Base-by-base conservation (phyloP, 768 basidiomycete genomes). In the Leccinum disarticulatum region DNA sequence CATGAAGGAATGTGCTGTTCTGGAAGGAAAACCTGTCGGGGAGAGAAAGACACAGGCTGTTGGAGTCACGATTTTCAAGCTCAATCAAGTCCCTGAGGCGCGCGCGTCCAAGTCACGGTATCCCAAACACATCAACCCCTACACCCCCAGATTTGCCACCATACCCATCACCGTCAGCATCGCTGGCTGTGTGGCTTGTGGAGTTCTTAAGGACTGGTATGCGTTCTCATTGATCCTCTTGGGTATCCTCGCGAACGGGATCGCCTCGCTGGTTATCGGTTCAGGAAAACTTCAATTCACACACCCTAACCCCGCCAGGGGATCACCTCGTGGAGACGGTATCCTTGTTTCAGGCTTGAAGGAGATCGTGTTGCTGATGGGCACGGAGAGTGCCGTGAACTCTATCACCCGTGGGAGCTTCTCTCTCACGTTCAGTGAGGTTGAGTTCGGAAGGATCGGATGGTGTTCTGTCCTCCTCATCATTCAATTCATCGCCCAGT, bases 171-270 rank as follows among this genome's bases (percentile, higher is more conserved):
- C 30, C 7, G 31, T 57, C 25, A 73, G 67, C 55, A 11, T 68
- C 13, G 57, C n/a, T 3, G 41, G 67, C 4, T 68, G 65, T 52
- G 56, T 59, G 11, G 22, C 55, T 3, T 66, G 70, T 33, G 72
- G 58, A 62, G 28, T 46, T 17, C 51, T 43, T 35, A 11, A 31
- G 2, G 72, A 73, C 41, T 73, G 72, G 70, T 66, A 53, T 22
- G 62, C 66, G 19, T 67, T 69, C 38, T 30, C 61, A 1, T 59
- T 72, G 61, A 69, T 73, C 31, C 60, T 73, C 0, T 59, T 66
- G 8, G 72, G 72, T 4, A 68, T 73, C 17, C 4, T 73, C 27
- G 59, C 64, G 57, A 73, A 62, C 33, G 73, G 72, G 8, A 6
- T 70, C n/a, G 57, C 72, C 15, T 68, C 68, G 54, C 52, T 58